Evolutionary conservation across 2,329 filamentous ascomycete species (phyloP).

Genomic region (Alternaria panax): DNA sequence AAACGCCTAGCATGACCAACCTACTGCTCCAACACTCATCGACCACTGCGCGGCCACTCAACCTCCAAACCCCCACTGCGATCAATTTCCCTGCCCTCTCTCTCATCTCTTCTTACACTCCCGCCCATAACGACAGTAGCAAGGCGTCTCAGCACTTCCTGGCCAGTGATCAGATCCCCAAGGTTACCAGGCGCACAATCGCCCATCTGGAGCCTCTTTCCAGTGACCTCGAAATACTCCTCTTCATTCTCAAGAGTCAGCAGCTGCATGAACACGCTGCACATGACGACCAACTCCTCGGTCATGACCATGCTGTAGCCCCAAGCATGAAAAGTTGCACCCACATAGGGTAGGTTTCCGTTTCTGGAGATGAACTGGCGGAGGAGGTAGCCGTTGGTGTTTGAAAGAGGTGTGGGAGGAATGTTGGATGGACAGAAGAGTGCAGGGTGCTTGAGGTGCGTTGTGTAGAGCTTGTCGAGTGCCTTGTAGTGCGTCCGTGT

Average conservation of each 20-base stretch:
- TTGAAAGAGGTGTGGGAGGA: slow-evolving; percentile 27
- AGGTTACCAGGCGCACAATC: slow-evolving; percentile 34
- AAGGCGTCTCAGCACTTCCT: slow-evolving; percentile 41
- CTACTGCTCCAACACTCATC: background rate
- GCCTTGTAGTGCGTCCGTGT: slow-evolving; percentile 51
- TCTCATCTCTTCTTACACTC: slow-evolving; percentile 45
- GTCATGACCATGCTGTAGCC: slow-evolving; percentile 46
- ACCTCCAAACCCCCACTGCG: slow-evolving; percentile 21
- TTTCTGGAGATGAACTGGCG: slow-evolving; percentile 30
- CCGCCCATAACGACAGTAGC: slow-evolving; percentile 47
- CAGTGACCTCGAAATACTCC: slow-evolving; percentile 36
- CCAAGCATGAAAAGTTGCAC: slow-evolving; percentile 42
- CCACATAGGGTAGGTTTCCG: slow-evolving; percentile 34
- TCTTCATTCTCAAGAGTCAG: slow-evolving; percentile 33
- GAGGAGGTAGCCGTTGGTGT: slow-evolving; percentile 42
- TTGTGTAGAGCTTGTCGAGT: slow-evolving; percentile 46
- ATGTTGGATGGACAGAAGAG: slow-evolving; percentile 41
- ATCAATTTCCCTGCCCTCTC: slow-evolving; percentile 35
- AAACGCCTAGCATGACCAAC: background rate
- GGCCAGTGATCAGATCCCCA: slow-evolving; percentile 32
- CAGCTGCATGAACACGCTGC: slow-evolving; percentile 44
- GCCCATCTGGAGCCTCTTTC: slow-evolving; percentile 39
- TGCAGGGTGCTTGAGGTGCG: slow-evolving; percentile 40
- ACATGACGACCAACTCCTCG: slow-evolving; percentile 42
- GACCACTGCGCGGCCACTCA: slow-evolving; percentile 19